These are phyloP conservation scores for Corchorus olitorius DNA, from an alignment of 345 rosid genomes.

Conservation along the genomic window DNA sequence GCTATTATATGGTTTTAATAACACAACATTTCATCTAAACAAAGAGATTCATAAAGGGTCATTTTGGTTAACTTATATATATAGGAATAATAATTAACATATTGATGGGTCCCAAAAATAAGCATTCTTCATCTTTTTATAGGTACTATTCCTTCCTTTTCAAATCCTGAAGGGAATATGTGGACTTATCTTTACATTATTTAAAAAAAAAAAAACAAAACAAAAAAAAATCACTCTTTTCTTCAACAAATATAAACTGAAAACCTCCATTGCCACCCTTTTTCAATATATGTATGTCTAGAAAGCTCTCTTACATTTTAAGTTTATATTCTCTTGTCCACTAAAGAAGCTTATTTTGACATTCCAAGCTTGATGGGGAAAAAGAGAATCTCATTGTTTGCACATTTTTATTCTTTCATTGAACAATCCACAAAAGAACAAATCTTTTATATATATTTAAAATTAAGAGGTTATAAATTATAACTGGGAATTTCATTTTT, in stretches of 20 bases:
- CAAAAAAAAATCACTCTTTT: too few relatives aligned
- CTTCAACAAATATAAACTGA: too few relatives aligned
- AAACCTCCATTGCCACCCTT: too few relatives aligned
- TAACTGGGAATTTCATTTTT: background rate
- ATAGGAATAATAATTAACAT: too few relatives aligned
- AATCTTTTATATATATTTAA: background rate
- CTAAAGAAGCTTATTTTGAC: conserved; percentile 30
- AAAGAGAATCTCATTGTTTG: conserved; percentile 24
- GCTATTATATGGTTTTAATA: background rate
- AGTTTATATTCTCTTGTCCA: conserved; percentile 29
- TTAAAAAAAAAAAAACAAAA: too few relatives aligned
- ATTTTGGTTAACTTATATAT: background rate
- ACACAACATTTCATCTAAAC: background rate
- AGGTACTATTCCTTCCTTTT: background rate
- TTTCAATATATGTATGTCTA: conserved; percentile 24
- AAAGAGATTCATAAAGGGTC: background rate
- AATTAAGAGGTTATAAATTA: too few relatives aligned
- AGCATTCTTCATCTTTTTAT: background rate
- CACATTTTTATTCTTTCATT: conserved; percentile 30
- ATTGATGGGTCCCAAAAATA: conserved; percentile 4
- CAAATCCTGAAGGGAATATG: conserved; percentile 10
- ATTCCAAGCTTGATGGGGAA: conserved; percentile 26
- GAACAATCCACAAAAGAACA: conserved; percentile 16
- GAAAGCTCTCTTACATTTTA: conserved; percentile 14
- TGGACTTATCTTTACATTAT: background rate